Base-by-base conservation (phyloP, 2,329 filamentous ascomycete genomes). In the Cladophialophora exuberans region DNA sequence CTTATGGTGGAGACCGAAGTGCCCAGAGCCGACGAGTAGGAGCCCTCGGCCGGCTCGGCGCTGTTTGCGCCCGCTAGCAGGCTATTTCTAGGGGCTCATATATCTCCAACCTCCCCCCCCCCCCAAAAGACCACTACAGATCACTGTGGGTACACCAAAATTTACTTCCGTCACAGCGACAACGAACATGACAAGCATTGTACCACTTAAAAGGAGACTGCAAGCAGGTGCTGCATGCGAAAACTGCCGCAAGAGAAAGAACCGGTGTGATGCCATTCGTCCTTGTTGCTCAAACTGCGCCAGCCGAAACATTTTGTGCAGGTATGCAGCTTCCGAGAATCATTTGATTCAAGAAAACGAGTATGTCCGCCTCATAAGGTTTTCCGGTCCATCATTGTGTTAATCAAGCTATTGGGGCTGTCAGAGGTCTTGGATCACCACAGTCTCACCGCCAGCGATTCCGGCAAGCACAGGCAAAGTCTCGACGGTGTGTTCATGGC, bases 241-340 rank as follows among this genome's bases (percentile, higher is more conserved):
- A 25, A 47, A n/a, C 44, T 47, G 44, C 13, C 44, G 44, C 5
- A 36, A 9, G 30, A 47, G 44, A 22, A 47, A 47, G 15, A 47
- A 47, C 23, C 44, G 44, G 5, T 47, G 44, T 11, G 44, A 47
- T 20, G 44, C 30, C 20, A 23, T 10, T 28, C 44, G 44, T 6
- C 44, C 44, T 10, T 17, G 11, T 5, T 47, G 44, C 13, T 13
- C 11, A 2, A 10, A 28, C 4, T 47, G 44, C 20, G 30, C 35
- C 7, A 26, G 18, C 13, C 44, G 44, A 2, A 31, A 31, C 18
- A 20, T 6, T 10, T 22, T 3, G n/a, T 47, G 44, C 18, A 5
- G 25, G 7, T 47, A 47, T 17, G 30, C 44, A n/a, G n/a, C n/a
- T n/a, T n/a, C n/a, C n/a, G n/a, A n/a, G n/a, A n/a, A n/a, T n/a